phyloP scores from a whole-genome alignment of 192 early-diverging fungal genomes.

The Blastocladiella britannica region DNA sequence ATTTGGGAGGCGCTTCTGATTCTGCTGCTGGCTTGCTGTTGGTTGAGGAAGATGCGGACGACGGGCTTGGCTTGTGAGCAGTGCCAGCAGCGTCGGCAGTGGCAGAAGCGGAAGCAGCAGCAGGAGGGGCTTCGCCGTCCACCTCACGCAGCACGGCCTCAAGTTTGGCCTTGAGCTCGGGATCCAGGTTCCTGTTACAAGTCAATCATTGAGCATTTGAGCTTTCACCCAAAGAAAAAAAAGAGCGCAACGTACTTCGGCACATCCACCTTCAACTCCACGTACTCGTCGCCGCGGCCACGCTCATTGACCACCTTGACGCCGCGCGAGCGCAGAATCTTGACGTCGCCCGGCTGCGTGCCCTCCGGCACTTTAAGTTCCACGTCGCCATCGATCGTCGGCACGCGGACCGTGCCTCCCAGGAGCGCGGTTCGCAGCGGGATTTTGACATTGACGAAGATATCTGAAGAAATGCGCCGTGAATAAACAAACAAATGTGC shows the following conservation, averaged over 20 bases:
- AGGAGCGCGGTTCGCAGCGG: conserved; percentile 73
- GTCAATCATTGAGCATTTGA: too few species aligned
- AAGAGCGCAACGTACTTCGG: conserved; percentile 26
- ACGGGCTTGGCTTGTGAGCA: too few species aligned
- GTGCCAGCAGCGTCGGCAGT: too few species aligned
- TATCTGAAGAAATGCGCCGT: conserved; percentile 15
- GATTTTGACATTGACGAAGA: conserved; percentile 49
- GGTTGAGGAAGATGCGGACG: too few species aligned
- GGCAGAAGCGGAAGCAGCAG: too few species aligned
- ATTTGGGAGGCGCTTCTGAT: too few species aligned
- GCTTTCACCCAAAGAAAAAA: too few species aligned
- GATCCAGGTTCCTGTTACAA: too few species aligned
- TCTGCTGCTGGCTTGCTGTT: too few species aligned
- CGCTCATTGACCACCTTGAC: conserved; percentile 31
- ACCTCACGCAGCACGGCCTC: not conserved
- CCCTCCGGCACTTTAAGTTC: conserved; percentile 70
- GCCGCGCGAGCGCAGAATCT: conserved; percentile 56
- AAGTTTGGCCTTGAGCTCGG: not conserved
- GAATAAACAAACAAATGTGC: not conserved
- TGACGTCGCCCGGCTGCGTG: conserved; percentile 74
- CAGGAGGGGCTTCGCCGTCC: too few species aligned
- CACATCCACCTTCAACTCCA: conserved; percentile 62
- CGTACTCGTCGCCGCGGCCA: conserved; percentile 72
- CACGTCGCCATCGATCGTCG: conserved; percentile 88
- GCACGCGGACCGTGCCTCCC: conserved; percentile 67